Percentiles rank a stretch among this genome's conserved stretches.
Conservation (phyloP, 1,284 basidiomycete species). For the Schizopora paradoxa region DNA sequence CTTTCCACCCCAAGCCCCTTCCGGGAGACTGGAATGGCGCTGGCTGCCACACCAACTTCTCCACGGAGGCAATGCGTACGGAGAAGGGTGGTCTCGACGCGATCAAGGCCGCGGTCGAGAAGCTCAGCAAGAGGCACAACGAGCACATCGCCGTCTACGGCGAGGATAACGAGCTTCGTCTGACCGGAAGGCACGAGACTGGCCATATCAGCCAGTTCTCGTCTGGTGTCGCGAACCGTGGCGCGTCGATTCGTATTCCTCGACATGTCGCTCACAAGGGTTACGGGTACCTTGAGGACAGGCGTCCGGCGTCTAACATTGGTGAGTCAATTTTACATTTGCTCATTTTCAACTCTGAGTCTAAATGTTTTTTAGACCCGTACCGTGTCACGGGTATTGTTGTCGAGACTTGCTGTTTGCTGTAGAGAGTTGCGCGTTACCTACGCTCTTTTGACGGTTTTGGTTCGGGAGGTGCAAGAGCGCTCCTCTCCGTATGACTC, state of each 20-base stretch:
- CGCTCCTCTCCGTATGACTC: too few species aligned
- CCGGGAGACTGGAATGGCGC: constrained; percentile 99
- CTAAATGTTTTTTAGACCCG: constrained; percentile 54
- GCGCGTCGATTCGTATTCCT: constrained; percentile 92
- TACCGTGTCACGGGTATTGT: constrained; percentile 89
- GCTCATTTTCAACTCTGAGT: constrained; percentile 3
- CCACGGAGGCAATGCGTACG: constrained; percentile 88
- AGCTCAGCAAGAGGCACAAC: constrained; percentile 76
- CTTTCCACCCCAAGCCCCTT: constrained; percentile 99
- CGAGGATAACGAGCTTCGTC: constrained; percentile 90
- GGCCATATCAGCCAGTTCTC: constrained; percentile 92
- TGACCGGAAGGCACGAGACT: constrained; percentile 95
- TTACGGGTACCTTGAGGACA: constrained; percentile 94
- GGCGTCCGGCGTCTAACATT: constrained; percentile 96
- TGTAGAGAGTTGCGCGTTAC: background rate
- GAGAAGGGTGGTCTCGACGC: constrained; percentile 90
- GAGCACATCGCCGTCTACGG: constrained; percentile 97
- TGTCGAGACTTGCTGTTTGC: constrained; percentile 74
- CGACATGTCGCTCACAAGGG: constrained; percentile 90
- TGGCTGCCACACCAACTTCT: constrained; percentile 94
- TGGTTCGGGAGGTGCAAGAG: background rate
- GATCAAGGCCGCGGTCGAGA: constrained; percentile 93
- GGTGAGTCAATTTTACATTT: constrained; percentile 49
- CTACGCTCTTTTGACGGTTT: background rate
- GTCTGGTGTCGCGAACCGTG: constrained; percentile 96